phyloP scores from a whole-genome alignment of 192 early-diverging fungal species.

The Coemansia sp. region DNA sequence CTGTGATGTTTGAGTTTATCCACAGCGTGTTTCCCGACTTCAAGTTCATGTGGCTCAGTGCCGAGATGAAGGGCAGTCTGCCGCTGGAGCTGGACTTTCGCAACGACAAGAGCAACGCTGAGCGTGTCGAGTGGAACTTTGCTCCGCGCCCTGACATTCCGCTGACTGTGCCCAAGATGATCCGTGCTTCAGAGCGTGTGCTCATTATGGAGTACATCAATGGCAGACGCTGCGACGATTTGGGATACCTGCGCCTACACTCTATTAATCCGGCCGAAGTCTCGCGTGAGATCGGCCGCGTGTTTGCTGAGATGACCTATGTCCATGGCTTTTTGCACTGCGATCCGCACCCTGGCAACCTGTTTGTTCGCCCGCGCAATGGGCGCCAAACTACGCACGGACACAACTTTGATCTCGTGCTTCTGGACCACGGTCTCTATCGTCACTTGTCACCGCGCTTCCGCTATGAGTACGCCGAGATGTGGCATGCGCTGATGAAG shows the following conservation, averaged over 20 bases:
- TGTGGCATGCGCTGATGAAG: slow-evolving; percentile 82
- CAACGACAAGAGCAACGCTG: slow-evolving; percentile 76
- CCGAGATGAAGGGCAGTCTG: slow-evolving; percentile 81
- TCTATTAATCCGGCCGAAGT: slow-evolving; percentile 74
- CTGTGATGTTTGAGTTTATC: slow-evolving; percentile 61
- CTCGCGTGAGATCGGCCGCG: slow-evolving; percentile 69
- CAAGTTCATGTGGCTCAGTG: slow-evolving; percentile 84
- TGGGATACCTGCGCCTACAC: slow-evolving; percentile 65
- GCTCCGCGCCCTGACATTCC: slow-evolving; percentile 41
- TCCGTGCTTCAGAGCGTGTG: slow-evolving; percentile 73
- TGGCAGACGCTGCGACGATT: slow-evolving; percentile 77
- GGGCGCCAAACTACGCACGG: slow-evolving; percentile 45
- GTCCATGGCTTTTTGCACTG: slow-evolving; percentile 84
- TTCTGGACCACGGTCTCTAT: slow-evolving; percentile 91
- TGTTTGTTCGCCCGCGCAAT: slow-evolving; percentile 65
- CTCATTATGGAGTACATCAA: slow-evolving; percentile 85
- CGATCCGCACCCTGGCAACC: slow-evolving; percentile 93
- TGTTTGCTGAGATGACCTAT: slow-evolving; percentile 91
- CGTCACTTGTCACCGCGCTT: slow-evolving; percentile 68
- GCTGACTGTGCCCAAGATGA: slow-evolving; percentile 76
- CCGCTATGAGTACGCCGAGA: slow-evolving; percentile 80
- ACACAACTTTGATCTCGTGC: slow-evolving; percentile 84
- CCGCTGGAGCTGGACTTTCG: slow-evolving; percentile 88
- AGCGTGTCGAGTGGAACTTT: slow-evolving; percentile 65
- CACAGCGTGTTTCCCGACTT: slow-evolving; percentile 86